These are phyloP conservation scores for Jasminum sambac DNA, from an alignment of 257 asterid species.

Conservation along the genomic window DNA sequence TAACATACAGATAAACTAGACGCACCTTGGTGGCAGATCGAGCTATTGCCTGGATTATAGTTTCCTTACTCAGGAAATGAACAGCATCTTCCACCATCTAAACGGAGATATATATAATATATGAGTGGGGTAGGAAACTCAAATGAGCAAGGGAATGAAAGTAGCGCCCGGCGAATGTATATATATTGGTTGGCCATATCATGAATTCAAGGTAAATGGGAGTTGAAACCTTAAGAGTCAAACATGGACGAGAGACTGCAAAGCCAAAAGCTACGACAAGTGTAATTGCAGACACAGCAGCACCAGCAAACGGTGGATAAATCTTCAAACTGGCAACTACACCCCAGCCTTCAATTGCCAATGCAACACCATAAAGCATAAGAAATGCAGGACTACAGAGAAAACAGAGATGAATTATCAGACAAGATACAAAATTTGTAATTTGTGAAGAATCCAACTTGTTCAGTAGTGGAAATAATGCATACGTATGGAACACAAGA, in stretches of 20 bases:
- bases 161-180: too few relatives aligned
- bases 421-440: constrained; percentile 18
- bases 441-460: constrained; percentile 7
- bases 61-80: constrained; percentile 94
- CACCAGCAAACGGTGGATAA: constrained; percentile 98
- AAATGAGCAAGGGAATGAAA: constrained; percentile 4
- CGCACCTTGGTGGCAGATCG: constrained; percentile 97
- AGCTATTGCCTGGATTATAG: constrained; percentile 86
- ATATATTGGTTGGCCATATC: too few relatives aligned
- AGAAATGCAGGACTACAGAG: constrained; percentile 88
- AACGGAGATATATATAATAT: constrained; percentile 17
- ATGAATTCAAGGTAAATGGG: constrained; percentile 23
- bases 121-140: constrained; percentile 12
- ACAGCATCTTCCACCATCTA: constrained; percentile 99
- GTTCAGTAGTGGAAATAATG: constrained; percentile 3
- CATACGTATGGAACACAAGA: constrained; percentile 8
- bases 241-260: constrained; percentile 97
- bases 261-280: constrained; percentile 98
- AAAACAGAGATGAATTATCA: constrained; percentile 10
- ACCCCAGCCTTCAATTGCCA: constrained; percentile 99
- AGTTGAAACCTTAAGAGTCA: constrained; percentile 84
- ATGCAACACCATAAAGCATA: constrained; percentile 89
- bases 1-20: constrained; percentile 6
- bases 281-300: constrained; percentile 95
- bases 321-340: constrained; percentile 98